Percentiles rank a stretch among this genome's conserved stretches.
Evolutionary conservation across 305 asterid species (phyloP).

Genomic region (Plantago rigida): DNA sequence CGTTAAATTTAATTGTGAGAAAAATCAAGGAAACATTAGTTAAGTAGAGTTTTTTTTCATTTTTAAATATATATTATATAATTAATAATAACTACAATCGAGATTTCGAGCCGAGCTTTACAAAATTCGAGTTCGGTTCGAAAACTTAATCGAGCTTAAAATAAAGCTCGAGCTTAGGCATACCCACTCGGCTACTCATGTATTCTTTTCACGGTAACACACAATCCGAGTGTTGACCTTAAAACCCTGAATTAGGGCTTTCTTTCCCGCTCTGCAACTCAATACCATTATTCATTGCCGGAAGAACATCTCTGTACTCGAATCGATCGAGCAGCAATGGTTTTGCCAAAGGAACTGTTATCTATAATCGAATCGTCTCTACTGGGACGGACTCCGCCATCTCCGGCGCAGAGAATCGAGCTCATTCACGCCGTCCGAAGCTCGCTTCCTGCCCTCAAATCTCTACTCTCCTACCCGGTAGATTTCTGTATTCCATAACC

Average conservation of each 20-base stretch:
- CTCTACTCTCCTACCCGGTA: conserved; percentile 72
- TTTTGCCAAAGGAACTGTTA: conserved; percentile 55
- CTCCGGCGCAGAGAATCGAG: conserved; percentile 74
- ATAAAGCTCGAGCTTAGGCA: too few species aligned
- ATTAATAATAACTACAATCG: too few species aligned
- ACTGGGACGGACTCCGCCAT: conserved; percentile 47
- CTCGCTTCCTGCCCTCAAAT: conserved; percentile 53
- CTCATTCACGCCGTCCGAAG: conserved; percentile 72
- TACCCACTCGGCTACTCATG: too few species aligned
- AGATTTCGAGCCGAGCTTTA: too few species aligned
- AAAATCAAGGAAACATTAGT: too few species aligned
- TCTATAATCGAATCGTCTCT: conserved; percentile 56
- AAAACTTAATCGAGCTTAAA: too few species aligned
- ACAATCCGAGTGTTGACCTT: too few species aligned
- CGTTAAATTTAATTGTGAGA: too few species aligned
- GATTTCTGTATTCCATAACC: background rate
- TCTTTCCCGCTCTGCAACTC: conserved; percentile 43
- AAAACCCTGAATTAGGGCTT: conserved; percentile 32
- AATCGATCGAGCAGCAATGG: conserved; percentile 36
- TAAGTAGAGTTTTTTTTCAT: too few species aligned
- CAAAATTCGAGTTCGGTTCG: too few species aligned
- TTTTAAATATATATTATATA: too few species aligned
- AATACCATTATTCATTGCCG: conserved; percentile 1
- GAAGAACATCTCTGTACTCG: conserved; percentile 19
- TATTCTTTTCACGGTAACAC: too few species aligned